Conservation (phyloP, 2,329 filamentous ascomycete genomes). For the Grosmannia serpens region DNA sequence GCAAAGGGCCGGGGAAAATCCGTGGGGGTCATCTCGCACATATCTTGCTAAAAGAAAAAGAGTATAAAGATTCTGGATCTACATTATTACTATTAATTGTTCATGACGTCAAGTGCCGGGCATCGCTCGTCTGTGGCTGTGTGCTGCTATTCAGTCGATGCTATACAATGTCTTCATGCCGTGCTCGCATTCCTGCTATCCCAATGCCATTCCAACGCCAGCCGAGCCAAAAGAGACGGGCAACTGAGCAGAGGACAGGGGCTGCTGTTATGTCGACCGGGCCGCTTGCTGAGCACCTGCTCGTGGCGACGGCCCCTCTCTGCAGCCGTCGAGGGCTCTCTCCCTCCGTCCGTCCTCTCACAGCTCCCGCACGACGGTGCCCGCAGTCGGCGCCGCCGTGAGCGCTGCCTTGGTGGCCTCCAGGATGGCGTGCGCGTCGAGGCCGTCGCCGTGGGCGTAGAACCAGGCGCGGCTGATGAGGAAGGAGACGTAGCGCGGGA, state of each 20-base stretch:
- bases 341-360: constrained; percentile 13
- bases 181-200: background rate
- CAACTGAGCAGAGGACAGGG: too few species aligned
- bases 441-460: constrained; percentile 77
- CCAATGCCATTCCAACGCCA: background rate
- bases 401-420: constrained; percentile 34
- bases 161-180: too few species aligned
- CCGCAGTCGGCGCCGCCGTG: constrained; percentile 18
- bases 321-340: too few species aligned
- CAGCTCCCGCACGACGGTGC: constrained; percentile 24
- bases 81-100: background rate
- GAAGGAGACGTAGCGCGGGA: constrained; percentile 79
- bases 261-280: too few species aligned
- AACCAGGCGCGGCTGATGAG: constrained; percentile 83
- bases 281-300: background rate
- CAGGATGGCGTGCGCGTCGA: background rate
- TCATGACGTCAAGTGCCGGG: background rate
- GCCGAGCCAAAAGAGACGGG: background rate
- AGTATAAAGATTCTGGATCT: background rate
- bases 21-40: too few species aligned
- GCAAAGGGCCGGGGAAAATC: too few species aligned
- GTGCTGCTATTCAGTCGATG: too few species aligned
- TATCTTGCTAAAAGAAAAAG: too few species aligned
- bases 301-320: too few species aligned
- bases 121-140: background rate